These are phyloP conservation scores for Phylloporus sp. DNA, from an alignment of 768 basidiomycete genomes.

Conservation along the genomic window DNA sequence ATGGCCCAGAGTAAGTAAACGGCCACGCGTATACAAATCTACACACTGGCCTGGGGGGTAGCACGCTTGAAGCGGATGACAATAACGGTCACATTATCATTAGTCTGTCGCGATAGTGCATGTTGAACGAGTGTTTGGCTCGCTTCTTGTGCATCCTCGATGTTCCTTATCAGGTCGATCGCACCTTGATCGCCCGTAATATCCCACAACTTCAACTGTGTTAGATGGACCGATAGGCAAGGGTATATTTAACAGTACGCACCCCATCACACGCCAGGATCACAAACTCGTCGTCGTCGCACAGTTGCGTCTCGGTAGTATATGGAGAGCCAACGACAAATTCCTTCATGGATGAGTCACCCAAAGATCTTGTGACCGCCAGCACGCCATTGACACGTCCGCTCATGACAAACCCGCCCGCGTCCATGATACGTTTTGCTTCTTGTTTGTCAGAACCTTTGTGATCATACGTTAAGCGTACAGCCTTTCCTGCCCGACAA, in stretches of 20 bases:
- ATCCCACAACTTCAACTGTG: conserved; percentile 80
- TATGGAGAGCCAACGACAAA: conserved; percentile 98
- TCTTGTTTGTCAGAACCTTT: conserved; percentile 97
- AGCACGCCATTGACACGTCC: conserved; percentile 97
- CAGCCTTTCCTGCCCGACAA: conserved; percentile 84
- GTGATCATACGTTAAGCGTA: conserved; percentile 96
- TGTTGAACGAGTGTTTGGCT: conserved; percentile 75
- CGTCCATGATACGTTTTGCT: conserved; percentile 95
- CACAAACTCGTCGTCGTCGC: conserved; percentile 88
- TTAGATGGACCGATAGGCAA: conserved; percentile 12
- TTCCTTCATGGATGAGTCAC: conserved; percentile 99
- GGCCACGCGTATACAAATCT: background rate
- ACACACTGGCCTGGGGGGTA: conserved; percentile 10
- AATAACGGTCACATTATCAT: conserved; percentile 91
- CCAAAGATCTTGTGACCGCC: conserved; percentile 92
- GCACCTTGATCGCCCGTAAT: conserved; percentile 89
- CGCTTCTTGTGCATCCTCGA: conserved; percentile 79
- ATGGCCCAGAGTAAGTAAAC: background rate
- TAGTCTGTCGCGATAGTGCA: conserved; percentile 84
- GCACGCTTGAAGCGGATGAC: conserved; percentile 74
- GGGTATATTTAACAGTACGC: conserved; percentile 31
- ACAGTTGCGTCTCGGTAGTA: conserved; percentile 94
- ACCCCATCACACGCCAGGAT: conserved; percentile 98
- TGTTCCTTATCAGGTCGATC: conserved; percentile 73
- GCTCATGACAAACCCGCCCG: conserved; percentile 98